Evolutionary conservation across 1,284 basidiomycete species (phyloP).

Genomic region (Irpex sp.): DNA sequence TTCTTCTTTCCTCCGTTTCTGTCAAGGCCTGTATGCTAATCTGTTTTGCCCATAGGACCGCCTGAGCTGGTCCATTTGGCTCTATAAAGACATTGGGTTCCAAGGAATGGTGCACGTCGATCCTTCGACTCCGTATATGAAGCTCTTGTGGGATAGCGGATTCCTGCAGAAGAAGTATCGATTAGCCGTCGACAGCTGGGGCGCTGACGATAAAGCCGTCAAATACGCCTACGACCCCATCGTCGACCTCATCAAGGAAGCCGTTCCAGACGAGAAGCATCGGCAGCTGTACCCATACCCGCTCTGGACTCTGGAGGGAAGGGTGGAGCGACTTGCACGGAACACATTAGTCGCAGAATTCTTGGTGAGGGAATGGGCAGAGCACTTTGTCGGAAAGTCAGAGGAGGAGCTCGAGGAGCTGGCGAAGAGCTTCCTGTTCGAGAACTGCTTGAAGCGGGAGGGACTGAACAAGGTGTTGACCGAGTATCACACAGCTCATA

Average conservation of each 20-base stretch:
- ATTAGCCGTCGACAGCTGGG: slow-evolving; percentile 64
- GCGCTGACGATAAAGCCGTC: slow-evolving; percentile 50
- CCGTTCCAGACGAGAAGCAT: slow-evolving; percentile 31
- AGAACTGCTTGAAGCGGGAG: slow-evolving; percentile 45
- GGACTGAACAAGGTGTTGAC: slow-evolving; percentile 42
- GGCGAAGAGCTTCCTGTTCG: slow-evolving; percentile 58
- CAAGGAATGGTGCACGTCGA: slow-evolving; percentile 47
- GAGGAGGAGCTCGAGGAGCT: slow-evolving; percentile 53
- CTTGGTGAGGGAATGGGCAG: slow-evolving; percentile 60
- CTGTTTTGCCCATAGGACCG: slow-evolving; percentile 20
- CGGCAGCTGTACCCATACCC: slow-evolving; percentile 45
- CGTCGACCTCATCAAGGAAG: slow-evolving; percentile 44
- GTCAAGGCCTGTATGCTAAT: background rate
- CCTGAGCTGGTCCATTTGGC: slow-evolving; percentile 52
- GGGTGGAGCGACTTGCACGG: slow-evolving; percentile 47
- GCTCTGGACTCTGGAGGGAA: slow-evolving; percentile 41
- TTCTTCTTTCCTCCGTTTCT: slow-evolving; percentile 1
- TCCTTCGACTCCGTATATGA: slow-evolving; percentile 44
- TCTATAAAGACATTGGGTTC: slow-evolving; percentile 56
- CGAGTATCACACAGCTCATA: slow-evolving; percentile 13
- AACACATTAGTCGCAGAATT: slow-evolving; percentile 63
- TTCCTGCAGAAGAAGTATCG: slow-evolving; percentile 55
- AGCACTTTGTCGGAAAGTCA: slow-evolving; percentile 50
- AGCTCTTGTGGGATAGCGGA: slow-evolving; percentile 30
- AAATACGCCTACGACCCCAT: slow-evolving; percentile 55